A percentile compares a stretch with the other conserved stretches of the same genome.
phyloP scores from a whole-genome alignment of 495 filamentous ascomycete genomes.

The Annulohypoxylon stygium region DNA sequence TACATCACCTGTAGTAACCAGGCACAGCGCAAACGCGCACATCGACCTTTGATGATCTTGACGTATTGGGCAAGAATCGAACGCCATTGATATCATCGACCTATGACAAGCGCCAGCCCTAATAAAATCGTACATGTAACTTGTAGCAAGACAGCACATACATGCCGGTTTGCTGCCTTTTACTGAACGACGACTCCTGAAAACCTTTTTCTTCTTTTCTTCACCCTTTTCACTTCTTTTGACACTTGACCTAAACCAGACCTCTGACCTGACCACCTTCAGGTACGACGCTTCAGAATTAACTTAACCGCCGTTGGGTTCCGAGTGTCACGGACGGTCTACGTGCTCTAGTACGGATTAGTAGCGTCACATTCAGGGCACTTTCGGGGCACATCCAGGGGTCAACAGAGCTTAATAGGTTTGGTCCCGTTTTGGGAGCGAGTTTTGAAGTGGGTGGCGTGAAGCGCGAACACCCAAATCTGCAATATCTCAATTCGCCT shows the following conservation, averaged over 20 bases:
- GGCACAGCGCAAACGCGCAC: conserved; percentile 34
- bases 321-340: conserved; percentile 25
- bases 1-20: conserved; percentile 27
- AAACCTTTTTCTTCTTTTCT: conserved; percentile 17
- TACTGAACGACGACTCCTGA: conserved; percentile 14
- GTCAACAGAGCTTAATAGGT: conserved; percentile 42
- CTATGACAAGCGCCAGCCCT: conserved; percentile 31
- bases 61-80: conserved; percentile 32
- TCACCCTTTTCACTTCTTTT: conserved; percentile 7
- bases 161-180: conserved; percentile 22
- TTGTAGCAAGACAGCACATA: conserved; percentile 40
- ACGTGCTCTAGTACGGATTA: conserved; percentile 18
- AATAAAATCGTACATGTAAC: conserved; percentile 36
- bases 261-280: conserved; percentile 9
- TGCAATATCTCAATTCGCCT: conserved; percentile 29
- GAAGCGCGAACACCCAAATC: conserved; percentile 40
- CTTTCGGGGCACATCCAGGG: conserved; percentile 30
- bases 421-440: conserved; percentile 32
- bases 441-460: conserved; percentile 32
- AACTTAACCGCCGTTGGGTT: conserved; percentile 13
- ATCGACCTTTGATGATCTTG: conserved; percentile 42
- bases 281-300: conserved; percentile 27
- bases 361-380: conserved; percentile 45
- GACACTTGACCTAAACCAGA: conserved; percentile 17
- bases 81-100: conserved; percentile 47